Conservation (phyloP, 2,329 filamentous ascomycete genomes). For the Magnaporthales sp. region DNA sequence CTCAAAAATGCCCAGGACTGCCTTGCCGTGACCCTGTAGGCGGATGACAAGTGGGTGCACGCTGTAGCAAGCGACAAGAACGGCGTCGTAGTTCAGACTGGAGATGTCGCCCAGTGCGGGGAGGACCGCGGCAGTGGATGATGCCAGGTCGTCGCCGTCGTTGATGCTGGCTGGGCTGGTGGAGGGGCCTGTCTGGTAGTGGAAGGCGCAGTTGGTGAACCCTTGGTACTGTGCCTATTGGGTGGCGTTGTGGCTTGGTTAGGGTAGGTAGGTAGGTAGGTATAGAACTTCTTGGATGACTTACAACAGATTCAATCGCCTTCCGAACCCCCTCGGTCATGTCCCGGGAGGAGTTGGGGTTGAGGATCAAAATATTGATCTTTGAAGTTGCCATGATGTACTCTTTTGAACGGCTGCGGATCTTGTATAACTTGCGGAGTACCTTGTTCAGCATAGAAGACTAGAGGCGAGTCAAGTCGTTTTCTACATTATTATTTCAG, state of each 20-base stretch:
- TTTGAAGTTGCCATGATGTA: neutral
- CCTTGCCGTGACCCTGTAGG: constrained; percentile 27
- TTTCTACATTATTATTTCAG: neutral
- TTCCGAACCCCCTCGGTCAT: constrained; percentile 62
- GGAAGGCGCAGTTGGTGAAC: constrained; percentile 31
- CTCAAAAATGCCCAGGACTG: constrained; percentile 81
- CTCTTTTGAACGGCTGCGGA: neutral
- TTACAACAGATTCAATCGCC: constrained; percentile 24
- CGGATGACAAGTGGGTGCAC: constrained; percentile 66
- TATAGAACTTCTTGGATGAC: neutral
- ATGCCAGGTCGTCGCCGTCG: constrained; percentile 56
- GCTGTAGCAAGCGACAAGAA: constrained; percentile 84
- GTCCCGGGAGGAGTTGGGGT: constrained; percentile 65
- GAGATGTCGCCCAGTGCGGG: constrained; percentile 16
- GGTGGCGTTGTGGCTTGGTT: neutral
- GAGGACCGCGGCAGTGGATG: constrained; percentile 55
- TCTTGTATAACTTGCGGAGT: neutral
- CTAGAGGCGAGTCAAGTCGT: neutral
- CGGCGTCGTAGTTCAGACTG: constrained; percentile 54
- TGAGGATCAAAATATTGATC: constrained; percentile 53
- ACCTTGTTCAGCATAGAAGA: neutral
- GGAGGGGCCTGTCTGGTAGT: constrained; percentile 57
- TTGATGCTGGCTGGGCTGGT: constrained; percentile 68
- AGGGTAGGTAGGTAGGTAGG: neutral
- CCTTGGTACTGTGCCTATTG: neutral